Evolutionary conservation across 306 rosid genomes (phyloP).

Genomic region (Castanospermum australe): DNA sequence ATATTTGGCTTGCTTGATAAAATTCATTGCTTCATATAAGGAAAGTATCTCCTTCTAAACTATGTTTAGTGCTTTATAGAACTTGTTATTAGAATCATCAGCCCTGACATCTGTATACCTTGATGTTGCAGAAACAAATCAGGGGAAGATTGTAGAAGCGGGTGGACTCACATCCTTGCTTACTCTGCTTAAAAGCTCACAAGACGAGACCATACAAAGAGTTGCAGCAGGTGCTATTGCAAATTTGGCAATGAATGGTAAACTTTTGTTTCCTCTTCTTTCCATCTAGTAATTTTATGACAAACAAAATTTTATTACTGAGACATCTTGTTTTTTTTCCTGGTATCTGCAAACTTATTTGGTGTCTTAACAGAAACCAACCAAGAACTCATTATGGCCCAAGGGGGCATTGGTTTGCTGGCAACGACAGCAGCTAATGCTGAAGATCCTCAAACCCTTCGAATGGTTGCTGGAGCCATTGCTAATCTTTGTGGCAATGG

Average conservation of each 20-base stretch:
- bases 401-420: slow-evolving; percentile 90
- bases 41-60: slow-evolving; percentile 16
- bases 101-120: slow-evolving; percentile 23
- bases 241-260: slow-evolving; percentile 98
- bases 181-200: slow-evolving; percentile 72
- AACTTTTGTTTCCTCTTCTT: slow-evolving; percentile 5
- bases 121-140: slow-evolving; percentile 76
- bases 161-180: slow-evolving; percentile 94
- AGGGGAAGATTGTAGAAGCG: slow-evolving; percentile 95
- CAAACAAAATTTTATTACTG: not conserved
- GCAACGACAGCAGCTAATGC: slow-evolving; percentile 82
- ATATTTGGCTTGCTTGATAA: slow-evolving; percentile 22
- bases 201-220: slow-evolving; percentile 94
- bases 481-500: slow-evolving; percentile 99
- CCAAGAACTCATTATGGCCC: slow-evolving; percentile 96
- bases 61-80: slow-evolving; percentile 8
- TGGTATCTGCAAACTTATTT: slow-evolving; percentile 21
- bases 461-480: slow-evolving; percentile 98
- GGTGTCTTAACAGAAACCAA: slow-evolving; percentile 74
- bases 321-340: slow-evolving; percentile 8
- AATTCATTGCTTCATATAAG: slow-evolving; percentile 15
- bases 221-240: slow-evolving; percentile 99
- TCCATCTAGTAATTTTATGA: not conserved
- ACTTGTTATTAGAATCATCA: slow-evolving; percentile 7
- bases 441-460: slow-evolving; percentile 95